Evolutionary conservation across 2,329 filamentous ascomycete species (phyloP), one percentile per base, ranked within the genome.

Genomic region (Cryphonectria carpinicola): DNA sequence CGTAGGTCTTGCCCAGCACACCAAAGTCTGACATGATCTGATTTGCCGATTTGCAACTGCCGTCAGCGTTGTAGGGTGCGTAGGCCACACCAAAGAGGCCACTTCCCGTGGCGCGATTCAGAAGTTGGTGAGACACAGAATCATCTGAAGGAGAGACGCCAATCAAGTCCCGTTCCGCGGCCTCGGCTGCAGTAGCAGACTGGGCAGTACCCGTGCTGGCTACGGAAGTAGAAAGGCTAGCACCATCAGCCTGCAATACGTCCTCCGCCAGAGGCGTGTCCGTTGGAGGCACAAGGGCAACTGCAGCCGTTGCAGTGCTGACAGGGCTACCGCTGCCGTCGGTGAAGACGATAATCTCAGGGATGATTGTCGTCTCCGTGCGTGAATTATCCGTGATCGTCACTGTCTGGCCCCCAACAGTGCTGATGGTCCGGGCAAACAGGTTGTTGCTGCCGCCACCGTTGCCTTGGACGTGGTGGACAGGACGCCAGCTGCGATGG

Each of bases 21-120:
- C 82, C 81, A 75, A 96, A 88, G 76, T 97, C 93, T 28, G 81
- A 78, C 71, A 87, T 83, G 66, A 97, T 85, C 75, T 93, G 83
- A 1, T 83, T 81, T 67, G 85, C 82, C 7, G 86, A 83, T 80
- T 95, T 96, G 86, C 93, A 97, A 69, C 81, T 81, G 41, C 87
- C 83, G 71, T 87, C 84, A 17, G 78, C 79, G 37, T 82, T 83
- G 78, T 86, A 87, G 0, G 84, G 84, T 1, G 84, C 83, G 74
- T 87, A 87, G 1, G 84, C 82, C 41, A 87, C 77, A 5, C 84
- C 84, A 43, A 82, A 80, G 28, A 78, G 79, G 28, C 72, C 65
- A 19, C 49, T 4, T 56, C 67, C 72, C 25, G 54, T 66, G 72
- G 68, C 70, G 60, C 66, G 69, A 46, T 25, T 41, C 39, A 49